Evolutionary conservation across 768 basidiomycete species (phyloP).

Genomic region (Tulasnella sp.): DNA sequence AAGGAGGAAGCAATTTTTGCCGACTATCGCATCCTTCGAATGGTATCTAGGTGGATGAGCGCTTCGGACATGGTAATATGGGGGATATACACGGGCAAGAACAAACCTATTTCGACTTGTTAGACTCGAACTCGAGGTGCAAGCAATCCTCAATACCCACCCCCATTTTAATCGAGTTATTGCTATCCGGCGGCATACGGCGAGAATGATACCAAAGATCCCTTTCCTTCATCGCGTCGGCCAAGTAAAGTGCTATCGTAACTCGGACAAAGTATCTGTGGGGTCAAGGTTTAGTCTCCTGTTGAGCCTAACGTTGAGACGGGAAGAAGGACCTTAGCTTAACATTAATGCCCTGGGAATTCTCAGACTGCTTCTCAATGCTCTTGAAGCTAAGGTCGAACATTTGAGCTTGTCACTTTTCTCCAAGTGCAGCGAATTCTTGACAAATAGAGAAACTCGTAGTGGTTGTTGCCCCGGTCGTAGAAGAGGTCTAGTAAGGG

Average conservation of each 20-base stretch:
- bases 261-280: constrained; percentile 89
- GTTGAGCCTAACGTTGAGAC: background rate
- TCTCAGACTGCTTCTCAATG: constrained; percentile 98
- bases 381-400: constrained; percentile 99
- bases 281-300: no score
- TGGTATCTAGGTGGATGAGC: constrained; percentile 72
- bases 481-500: constrained; percentile 77
- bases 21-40: constrained; percentile 97
- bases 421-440: constrained; percentile 93
- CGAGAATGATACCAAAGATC: constrained; percentile 99
- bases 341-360: constrained; percentile 96
- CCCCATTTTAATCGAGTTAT: constrained; percentile 99
- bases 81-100: no score
- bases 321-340: constrained; percentile 75
- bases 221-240: constrained; percentile 88
- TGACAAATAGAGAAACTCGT: constrained; percentile 97
- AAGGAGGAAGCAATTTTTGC: constrained; percentile 97
- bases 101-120: constrained; percentile 99
- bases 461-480: constrained; percentile 96
- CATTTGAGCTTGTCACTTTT: constrained; percentile 94
- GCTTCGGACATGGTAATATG: background rate
- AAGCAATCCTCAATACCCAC: constrained; percentile 99
- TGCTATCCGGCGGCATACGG: constrained; percentile 96
- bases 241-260: constrained; percentile 86
- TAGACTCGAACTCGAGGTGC: constrained; percentile 99